phyloP scores from a whole-genome alignment of 352 stramenopile genomes.

The Globisporangium echinulatum region DNA sequence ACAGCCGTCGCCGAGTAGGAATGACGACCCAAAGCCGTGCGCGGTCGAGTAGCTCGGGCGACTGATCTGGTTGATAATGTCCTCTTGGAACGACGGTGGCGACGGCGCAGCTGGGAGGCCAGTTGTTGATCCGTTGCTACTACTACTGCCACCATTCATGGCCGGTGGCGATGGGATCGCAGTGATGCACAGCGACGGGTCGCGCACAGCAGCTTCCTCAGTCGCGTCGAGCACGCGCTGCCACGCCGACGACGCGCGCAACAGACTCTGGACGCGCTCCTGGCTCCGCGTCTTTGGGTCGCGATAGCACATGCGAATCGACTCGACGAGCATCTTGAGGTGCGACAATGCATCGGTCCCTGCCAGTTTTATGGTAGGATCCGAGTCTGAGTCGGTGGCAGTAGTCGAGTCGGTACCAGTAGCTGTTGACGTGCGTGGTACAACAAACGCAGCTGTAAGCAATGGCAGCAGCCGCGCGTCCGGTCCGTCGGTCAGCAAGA shows the following conservation, averaged over 20 bases:
- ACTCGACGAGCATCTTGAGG: slow-evolving; percentile 78
- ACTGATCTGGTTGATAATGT: slow-evolving; percentile 86
- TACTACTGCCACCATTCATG: slow-evolving; percentile 9
- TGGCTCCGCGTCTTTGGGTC: slow-evolving; percentile 70
- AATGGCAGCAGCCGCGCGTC: slow-evolving; percentile 55
- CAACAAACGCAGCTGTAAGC: slow-evolving; percentile 47
- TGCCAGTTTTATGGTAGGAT: slow-evolving; percentile 12
- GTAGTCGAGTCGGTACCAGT: too few species aligned
- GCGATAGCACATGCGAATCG: slow-evolving; percentile 69
- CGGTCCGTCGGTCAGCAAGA: slow-evolving; percentile 44
- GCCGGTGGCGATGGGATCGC: slow-evolving; percentile 31
- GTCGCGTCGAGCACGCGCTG: slow-evolving; percentile 44
- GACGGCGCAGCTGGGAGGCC: slow-evolving; percentile 20
- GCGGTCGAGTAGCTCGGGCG: slow-evolving; percentile 78
- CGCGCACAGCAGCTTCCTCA: slow-evolving; percentile 35
- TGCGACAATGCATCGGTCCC: slow-evolving; percentile 71
- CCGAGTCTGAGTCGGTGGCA: too few species aligned
- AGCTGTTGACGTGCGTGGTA: background rate
- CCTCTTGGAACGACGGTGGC: slow-evolving; percentile 75
- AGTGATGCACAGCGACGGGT: slow-evolving; percentile 56
- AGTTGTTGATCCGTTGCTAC: slow-evolving; percentile 2
- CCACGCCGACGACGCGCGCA: slow-evolving; percentile 51
- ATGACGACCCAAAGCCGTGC: slow-evolving; percentile 83
- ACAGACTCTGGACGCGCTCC: slow-evolving; percentile 46
- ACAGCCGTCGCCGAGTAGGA: slow-evolving; percentile 75